Conservation (phyloP, 345 rosid species). For the Salix brachista region DNA sequence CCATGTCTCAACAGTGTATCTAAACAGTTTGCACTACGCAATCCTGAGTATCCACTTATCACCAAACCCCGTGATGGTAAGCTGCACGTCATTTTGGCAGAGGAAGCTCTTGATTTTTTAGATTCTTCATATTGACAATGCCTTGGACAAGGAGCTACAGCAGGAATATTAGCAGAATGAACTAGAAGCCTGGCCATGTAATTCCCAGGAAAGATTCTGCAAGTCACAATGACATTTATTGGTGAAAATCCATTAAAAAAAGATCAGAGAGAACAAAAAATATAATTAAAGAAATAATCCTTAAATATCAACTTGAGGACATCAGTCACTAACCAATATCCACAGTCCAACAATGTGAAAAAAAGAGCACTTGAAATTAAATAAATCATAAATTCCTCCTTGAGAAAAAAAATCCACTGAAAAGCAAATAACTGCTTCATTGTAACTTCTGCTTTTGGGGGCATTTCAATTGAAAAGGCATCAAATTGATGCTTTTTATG, state of each 20-base stretch:
- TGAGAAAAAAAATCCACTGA: neutral
- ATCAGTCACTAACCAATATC: neutral
- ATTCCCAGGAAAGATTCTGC: constrained; percentile 37
- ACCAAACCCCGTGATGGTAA: constrained; percentile 35
- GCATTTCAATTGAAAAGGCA: too few relatives aligned
- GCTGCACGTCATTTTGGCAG: constrained; percentile 43
- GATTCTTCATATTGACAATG: constrained; percentile 40
- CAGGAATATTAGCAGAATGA: constrained; percentile 42
- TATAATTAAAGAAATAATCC: neutral
- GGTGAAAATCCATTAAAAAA: neutral
- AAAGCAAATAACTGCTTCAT: neutral
- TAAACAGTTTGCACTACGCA: constrained; percentile 49
- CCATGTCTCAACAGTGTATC: constrained; percentile 34
- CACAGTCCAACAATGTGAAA: neutral
- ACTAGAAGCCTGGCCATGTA: constrained; percentile 69
- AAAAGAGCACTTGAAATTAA: neutral
- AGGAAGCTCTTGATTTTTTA: constrained; percentile 37
- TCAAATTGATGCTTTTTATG: too few relatives aligned
- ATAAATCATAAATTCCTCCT: neutral
- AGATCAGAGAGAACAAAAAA: neutral
- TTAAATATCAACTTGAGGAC: neutral
- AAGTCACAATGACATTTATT: constrained; percentile 12
- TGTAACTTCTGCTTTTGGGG: neutral
- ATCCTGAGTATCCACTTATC: constrained; percentile 50
- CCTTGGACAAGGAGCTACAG: constrained; percentile 37